phyloP scores from a whole-genome alignment of 2,329 filamentous ascomycete genomes.

The Xylariaceae sp. region DNA sequence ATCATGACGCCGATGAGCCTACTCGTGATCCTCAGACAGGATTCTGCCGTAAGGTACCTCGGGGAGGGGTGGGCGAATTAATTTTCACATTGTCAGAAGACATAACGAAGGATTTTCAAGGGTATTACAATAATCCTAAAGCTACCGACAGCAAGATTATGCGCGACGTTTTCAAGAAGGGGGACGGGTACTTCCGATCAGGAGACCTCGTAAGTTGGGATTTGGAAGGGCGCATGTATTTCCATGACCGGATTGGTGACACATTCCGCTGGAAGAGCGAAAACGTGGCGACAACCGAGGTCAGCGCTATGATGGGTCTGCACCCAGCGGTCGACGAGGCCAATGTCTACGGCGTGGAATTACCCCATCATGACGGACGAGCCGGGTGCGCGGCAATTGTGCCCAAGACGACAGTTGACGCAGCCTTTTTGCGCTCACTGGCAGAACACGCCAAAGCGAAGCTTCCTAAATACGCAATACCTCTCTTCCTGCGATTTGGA shows the following conservation, averaged over 20 bases:
- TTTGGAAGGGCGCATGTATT: conserved; percentile 66
- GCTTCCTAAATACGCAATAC: conserved; percentile 71
- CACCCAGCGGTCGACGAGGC: conserved; percentile 68
- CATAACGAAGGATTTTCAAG: conserved; percentile 65
- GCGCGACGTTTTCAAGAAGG: conserved; percentile 66
- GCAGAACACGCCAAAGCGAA: conserved; percentile 53
- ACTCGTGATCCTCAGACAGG: conserved; percentile 64
- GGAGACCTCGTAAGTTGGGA: conserved; percentile 78
- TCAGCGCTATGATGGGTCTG: conserved; percentile 66
- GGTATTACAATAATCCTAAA: conserved; percentile 71
- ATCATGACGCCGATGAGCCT: conserved; percentile 66
- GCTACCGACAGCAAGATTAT: conserved; percentile 72
- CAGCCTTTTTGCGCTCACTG: conserved; percentile 52
- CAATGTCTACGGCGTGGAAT: conserved; percentile 78
- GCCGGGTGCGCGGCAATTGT: conserved; percentile 75
- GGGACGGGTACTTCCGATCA: conserved; percentile 77
- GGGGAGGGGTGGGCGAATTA: conserved; percentile 69
- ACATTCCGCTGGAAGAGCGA: conserved; percentile 80
- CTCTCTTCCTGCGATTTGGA: conserved; percentile 70
- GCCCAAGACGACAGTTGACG: conserved; percentile 44
- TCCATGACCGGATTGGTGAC: conserved; percentile 76
- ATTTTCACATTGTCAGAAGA: conserved; percentile 67
- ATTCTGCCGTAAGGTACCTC: conserved; percentile 56
- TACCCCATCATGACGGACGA: conserved; percentile 78
- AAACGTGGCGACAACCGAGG: conserved; percentile 78